Base-by-base conservation (phyloP, 768 basidiomycete species). In the Boletus pseudo-olivaceus region DNA sequence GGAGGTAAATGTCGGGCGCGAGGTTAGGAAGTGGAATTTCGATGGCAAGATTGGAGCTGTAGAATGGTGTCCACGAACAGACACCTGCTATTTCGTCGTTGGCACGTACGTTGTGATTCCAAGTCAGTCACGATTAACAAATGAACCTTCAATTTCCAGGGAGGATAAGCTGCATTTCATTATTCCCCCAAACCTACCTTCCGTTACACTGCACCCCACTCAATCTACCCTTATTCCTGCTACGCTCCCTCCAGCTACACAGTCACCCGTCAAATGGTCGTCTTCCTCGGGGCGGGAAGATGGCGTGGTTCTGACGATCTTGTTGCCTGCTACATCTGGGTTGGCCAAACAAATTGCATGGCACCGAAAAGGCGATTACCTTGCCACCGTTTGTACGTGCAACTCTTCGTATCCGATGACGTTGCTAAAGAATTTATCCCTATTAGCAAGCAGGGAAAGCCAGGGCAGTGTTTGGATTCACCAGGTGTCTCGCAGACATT, bases 381-480 rank as follows among this genome's bases (percentile, higher is more conserved):
- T 99, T 60, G 87, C 96, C 43, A 91, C 91, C 46, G 93, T 98
- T 55, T 90, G 96, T 98, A 68, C 72, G 93, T 86, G 23, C 38
- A 42, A 23, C 29, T 33, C n/a, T 47, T 57, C 23, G 5, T 51
- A 6, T 30, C 27, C 45, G 52, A 49, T 50, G 55, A 40, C 48
- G 19, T 56, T 50, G 29, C 30, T 53, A 30, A 58, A 54, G 15
- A n/a, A n/a, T 33, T 34, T 37, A 57, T 47, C 54, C 10, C 20
- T 45, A 17, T 60, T 57, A 88, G 86, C 86, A 15, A 81, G 75
- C 61, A 79, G 77, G 59, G 89, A 85, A 47, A 80, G 78, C 33
- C 89, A 92, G 67, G 87, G 88, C 34, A 83, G 85, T 42, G 90
- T 98, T 29, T 93, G 96, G 84, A 97, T 99, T 48, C 97, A 99